Percentiles rank a stretch among this genome's conserved stretches.
Evolutionary conservation across 495 filamentous ascomycete species (phyloP).

Genomic region (Daldinia caldariorum): DNA sequence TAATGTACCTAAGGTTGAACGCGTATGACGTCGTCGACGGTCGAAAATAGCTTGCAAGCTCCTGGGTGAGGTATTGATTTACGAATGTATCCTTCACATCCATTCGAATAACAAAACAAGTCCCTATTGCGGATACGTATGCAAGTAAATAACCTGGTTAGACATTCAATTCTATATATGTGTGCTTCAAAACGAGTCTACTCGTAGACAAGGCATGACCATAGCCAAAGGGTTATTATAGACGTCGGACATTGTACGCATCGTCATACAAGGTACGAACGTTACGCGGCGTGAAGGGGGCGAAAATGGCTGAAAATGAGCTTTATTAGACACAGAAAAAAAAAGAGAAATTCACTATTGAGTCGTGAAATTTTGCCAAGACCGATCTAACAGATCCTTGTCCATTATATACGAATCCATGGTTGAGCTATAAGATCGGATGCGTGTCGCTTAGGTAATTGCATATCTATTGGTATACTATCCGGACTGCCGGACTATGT

Average conservation of each 20-base stretch:
- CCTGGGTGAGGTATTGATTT: background rate
- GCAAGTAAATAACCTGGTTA: background rate
- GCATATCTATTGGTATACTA: too few relatives aligned
- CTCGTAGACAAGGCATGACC: constrained; percentile 5
- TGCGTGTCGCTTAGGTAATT: constrained; percentile 10
- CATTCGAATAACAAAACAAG: background rate
- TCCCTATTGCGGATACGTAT: background rate
- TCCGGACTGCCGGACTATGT: too few relatives aligned
- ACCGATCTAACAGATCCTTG: constrained; percentile 8
- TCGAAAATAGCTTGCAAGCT: too few relatives aligned
- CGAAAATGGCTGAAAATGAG: background rate
- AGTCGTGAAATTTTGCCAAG: constrained; percentile 33
- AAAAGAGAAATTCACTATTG: constrained; percentile 16
- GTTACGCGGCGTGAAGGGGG: constrained; percentile 10
- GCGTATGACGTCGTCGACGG: constrained; percentile 18
- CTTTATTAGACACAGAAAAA: background rate
- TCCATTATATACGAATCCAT: background rate
- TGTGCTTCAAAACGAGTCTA: background rate
- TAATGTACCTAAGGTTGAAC: too few relatives aligned
- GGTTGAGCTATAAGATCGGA: too few relatives aligned
- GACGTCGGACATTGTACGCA: background rate
- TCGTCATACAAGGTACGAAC: constrained; percentile 13
- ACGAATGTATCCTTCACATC: constrained; percentile 3
- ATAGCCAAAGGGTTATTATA: background rate
- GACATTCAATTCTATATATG: constrained; percentile 2